Evolutionary conservation across 495 filamentous ascomycete species (phyloP).

Genomic region (Sporormia fimetaria): DNA sequence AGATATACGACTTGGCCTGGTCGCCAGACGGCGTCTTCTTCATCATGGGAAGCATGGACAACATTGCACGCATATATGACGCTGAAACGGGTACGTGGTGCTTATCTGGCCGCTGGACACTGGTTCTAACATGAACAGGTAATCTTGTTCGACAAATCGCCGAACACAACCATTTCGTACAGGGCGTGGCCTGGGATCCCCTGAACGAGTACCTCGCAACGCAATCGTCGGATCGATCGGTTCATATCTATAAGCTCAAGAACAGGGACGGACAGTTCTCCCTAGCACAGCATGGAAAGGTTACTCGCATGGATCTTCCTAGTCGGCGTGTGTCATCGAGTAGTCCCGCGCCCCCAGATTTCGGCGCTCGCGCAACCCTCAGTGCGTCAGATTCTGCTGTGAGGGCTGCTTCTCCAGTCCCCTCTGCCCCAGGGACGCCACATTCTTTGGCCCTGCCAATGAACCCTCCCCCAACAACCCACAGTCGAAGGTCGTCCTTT

Average conservation of each 20-base stretch:
- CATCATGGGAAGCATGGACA: constrained; percentile 99
- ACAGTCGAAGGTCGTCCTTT: constrained; percentile 89
- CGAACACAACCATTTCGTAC: constrained; percentile 97
- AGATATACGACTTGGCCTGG: constrained; percentile 98
- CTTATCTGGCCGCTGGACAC: background rate
- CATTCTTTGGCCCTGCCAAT: constrained; percentile 82
- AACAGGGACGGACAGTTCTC: constrained; percentile 95
- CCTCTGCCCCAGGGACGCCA: constrained; percentile 92
- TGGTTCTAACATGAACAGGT: constrained; percentile 40
- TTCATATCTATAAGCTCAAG: constrained; percentile 91
- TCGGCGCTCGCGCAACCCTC: constrained; percentile 46
- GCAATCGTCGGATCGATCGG: constrained; percentile 93
- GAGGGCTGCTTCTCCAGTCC: constrained; percentile 66
- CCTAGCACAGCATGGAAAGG: constrained; percentile 61
- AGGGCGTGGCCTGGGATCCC: constrained; percentile 97
- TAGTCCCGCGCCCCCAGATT: constrained; percentile 86
- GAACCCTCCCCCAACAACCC: constrained; percentile 88
- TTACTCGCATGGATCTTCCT: constrained; percentile 83
- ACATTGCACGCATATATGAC: constrained; percentile 93
- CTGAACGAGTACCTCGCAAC: constrained; percentile 97
- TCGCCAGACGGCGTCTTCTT: constrained; percentile 93
- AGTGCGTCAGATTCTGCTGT: constrained; percentile 45
- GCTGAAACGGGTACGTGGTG: constrained; percentile 65
- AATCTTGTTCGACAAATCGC: constrained; percentile 91
- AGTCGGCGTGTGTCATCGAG: constrained; percentile 77